A percentile compares a stretch with the other conserved stretches of the same genome.
phyloP scores from a whole-genome alignment of 257 asterid species.

The Fraxinus anomala region DNA sequence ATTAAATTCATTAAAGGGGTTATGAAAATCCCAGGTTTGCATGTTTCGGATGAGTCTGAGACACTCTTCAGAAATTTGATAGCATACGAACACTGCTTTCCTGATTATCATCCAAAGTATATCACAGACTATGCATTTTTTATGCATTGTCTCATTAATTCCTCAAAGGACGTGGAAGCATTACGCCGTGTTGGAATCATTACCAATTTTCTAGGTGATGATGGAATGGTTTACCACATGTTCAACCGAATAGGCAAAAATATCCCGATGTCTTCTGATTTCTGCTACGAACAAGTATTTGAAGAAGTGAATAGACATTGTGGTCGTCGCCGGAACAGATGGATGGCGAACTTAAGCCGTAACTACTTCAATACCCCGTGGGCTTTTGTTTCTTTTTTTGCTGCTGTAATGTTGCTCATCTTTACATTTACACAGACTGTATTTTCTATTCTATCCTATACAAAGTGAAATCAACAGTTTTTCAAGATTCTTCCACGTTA shows the following conservation, averaged over 20 bases:
- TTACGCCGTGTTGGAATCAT: not conserved
- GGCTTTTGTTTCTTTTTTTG: not conserved
- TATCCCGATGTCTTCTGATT: constrained; percentile 13
- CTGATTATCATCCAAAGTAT: constrained; percentile 28
- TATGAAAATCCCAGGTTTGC: constrained; percentile 31
- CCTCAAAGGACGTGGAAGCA: constrained; percentile 25
- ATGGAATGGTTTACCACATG: constrained; percentile 31
- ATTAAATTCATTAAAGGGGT: constrained; percentile 36
- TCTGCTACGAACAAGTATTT: constrained; percentile 30
- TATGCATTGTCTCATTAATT: constrained; percentile 32
- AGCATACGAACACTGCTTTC: constrained; percentile 31
- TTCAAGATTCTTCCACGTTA: not conserved
- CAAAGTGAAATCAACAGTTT: not conserved
- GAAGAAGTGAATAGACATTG: constrained; percentile 24
- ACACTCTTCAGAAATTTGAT: constrained; percentile 35
- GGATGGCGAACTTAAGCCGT: constrained; percentile 42
- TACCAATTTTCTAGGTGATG: constrained; percentile 35
- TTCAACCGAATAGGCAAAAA: constrained; percentile 38
- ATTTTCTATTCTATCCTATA: not conserved
- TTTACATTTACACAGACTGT: not conserved
- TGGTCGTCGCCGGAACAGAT: constrained; percentile 20
- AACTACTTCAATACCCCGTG: constrained; percentile 29
- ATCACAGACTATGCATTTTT: constrained; percentile 36
- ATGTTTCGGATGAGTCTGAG: constrained; percentile 37
- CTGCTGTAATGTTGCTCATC: not conserved